Base-by-base conservation (phyloP, 2,329 filamentous ascomycete species). In the Colletotrichum theobromicola region DNA sequence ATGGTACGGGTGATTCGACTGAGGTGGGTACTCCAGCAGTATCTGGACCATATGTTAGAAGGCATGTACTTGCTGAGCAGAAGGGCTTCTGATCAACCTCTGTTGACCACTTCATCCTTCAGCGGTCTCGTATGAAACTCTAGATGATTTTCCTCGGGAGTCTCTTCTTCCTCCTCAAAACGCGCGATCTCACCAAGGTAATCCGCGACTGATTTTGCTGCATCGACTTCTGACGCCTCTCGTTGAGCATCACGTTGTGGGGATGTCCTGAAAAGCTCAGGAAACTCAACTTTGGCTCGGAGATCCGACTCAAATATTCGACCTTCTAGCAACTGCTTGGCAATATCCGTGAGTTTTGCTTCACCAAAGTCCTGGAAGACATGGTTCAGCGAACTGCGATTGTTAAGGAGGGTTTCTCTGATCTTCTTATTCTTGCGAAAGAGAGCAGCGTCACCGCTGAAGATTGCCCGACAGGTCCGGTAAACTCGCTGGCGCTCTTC, bases 211-310 rank as follows among this genome's bases (percentile, higher is more conserved):
- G 81, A 82, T 12, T 69, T 78, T 10, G 77, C 79, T 7, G 80
- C 79, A 30, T 79, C 77, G 61, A 77, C 74, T 76, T 84, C 82
- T 6, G 79, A 81, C 24, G 76, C 79, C n/a, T 81, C 78, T 21
- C 79, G 79, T 37, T 80, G 77, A 13, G 78, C 75, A 61, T 80
- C 78, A 50, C 78, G 78, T 7, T 75, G 71, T 7, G 78, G 77
- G 10, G 78, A 79, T 8, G 78, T 76, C 21, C 72, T 75, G 46
- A 82, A 84, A 12, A 83, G 78, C 26, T 81, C 80, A 7, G 83
- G 82, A 73, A 84, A 84, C 65, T 79, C 78, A 60, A 79, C 76
- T 70, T 81, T 83, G 50, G 82, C 83, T 30, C 79, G 78, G 9
- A 78, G 58, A 32, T 83, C 80, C 2, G 81, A 83, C 68, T 81